Percentiles rank a stretch among this genome's conserved stretches.
These are phyloP conservation scores for Vicia faba DNA, from an alignment of 306 rosid genomes.

Conservation along the genomic window DNA sequence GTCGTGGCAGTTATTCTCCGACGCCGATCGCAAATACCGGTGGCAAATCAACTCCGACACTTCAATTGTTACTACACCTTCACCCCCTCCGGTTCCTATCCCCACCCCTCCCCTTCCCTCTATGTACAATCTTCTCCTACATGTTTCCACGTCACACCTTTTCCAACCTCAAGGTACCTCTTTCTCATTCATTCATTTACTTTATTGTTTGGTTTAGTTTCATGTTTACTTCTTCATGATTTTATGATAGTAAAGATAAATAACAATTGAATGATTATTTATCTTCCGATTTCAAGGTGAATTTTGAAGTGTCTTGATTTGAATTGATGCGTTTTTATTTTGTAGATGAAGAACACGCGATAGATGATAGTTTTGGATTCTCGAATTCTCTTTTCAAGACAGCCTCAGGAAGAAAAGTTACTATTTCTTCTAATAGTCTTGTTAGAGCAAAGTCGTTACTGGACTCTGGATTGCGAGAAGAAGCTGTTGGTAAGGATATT, in stretches of 20 bases:
- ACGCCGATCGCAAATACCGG: slow-evolving; percentile 29
- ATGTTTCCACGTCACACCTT: background rate
- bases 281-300: background rate
- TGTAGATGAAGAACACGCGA: slow-evolving; percentile 54
- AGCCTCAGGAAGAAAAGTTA: slow-evolving; percentile 73
- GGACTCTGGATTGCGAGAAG: slow-evolving; percentile 48
- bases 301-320: background rate
- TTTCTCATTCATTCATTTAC: slow-evolving; percentile 1
- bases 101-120: slow-evolving; percentile 33
- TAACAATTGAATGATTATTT: background rate
- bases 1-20: slow-evolving; percentile 34
- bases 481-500: slow-evolving; percentile 27
- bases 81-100: background rate
- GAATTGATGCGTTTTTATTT: background rate
- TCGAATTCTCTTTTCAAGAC: slow-evolving; percentile 76
- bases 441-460: slow-evolving; percentile 71
- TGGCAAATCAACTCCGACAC: slow-evolving; percentile 28
- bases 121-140: slow-evolving; percentile 33
- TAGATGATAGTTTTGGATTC: slow-evolving; percentile 42
- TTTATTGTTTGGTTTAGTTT: background rate
- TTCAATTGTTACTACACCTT: slow-evolving; percentile 15
- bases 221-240: background rate
- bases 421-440: slow-evolving; percentile 65
- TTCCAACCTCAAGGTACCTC: slow-evolving; percentile 12
- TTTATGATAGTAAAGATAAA: background rate